Percentiles rank a stretch among this genome's conserved stretches.
These are phyloP conservation scores for Eucalyptus erythrocorys DNA, from an alignment of 345 rosid genomes.

Conservation along the genomic window DNA sequence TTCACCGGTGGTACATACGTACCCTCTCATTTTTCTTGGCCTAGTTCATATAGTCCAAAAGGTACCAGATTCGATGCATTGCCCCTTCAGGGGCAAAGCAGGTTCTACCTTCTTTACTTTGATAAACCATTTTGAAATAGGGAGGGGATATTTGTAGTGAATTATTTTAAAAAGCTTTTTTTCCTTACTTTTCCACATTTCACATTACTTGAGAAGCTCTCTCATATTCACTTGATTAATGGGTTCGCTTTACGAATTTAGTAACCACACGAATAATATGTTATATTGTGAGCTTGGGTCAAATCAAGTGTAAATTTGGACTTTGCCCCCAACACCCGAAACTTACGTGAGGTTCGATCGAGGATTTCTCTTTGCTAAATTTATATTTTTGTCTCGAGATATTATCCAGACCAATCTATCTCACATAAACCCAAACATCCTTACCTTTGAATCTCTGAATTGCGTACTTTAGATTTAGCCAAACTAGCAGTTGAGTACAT, in stretches of 20 bases:
- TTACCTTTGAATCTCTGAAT: background rate
- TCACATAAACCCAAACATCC: too few relatives aligned
- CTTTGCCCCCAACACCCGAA: background rate
- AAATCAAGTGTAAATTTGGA: background rate
- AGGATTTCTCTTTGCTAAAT: background rate
- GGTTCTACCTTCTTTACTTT: background rate
- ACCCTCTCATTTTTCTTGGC: background rate
- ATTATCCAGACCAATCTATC: background rate
- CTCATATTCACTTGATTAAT: too few relatives aligned
- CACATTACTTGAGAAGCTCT: too few relatives aligned
- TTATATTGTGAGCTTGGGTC: background rate
- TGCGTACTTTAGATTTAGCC: background rate
- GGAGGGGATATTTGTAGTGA: too few relatives aligned
- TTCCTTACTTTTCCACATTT: too few relatives aligned
- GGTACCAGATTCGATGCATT: background rate
- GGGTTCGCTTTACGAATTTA: too few relatives aligned
- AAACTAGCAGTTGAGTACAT: background rate
- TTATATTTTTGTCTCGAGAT: background rate
- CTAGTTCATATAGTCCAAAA: background rate
- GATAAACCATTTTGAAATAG: background rate
- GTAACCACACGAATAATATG: background rate
- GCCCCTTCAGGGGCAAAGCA: background rate
- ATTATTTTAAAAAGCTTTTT: too few relatives aligned
- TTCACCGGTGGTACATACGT: background rate
- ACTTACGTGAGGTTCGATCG: background rate